Base-by-base conservation (phyloP, 2,329 filamentous ascomycete species). In the Monascus ruber region DNA sequence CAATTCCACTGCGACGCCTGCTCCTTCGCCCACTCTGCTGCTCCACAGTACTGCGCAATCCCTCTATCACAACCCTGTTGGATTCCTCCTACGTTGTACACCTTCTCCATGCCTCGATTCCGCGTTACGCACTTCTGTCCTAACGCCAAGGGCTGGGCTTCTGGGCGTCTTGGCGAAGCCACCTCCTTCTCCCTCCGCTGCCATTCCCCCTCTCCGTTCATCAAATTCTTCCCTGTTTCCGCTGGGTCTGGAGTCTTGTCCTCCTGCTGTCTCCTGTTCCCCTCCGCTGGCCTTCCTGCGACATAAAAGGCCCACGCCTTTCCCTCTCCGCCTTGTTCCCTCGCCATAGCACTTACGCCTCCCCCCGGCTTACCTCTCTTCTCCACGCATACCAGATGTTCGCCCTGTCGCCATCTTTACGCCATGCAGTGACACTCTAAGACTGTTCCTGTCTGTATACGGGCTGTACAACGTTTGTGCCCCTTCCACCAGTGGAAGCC, bases 61-160 rank as follows among this genome's bases (percentile, higher is more conserved):
- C 17, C 17, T 17, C 17, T 17, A 17, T 17, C 17, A 17, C 17
- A 17, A 17, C 17, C 17, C 17, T 17, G 17, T 17, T 17, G 17
- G 17, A 17, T 17, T 17, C 17, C 17, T 17, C 17, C 17, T 17
- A 17, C 17, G 17, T 17, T 17, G 17, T 17, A 17, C 17, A 17
- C 17, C 17, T 17, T 3, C 17, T 17, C 17, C 17, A 17, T 17
- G 17, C 17, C 17, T 17, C 17, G 17, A 17, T 17, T 17, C 17
- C 17, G 17, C 17, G 17, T 27, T 8, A 8, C 27, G 11, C 24
- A 26, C 28, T 5, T 25, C 28, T 29, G 40, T 42, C 36, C 6
- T 26, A 9, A 47, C 49, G 53, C 54, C 55, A 56, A 58, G 54
- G 47, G 42, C 53, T 56, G 47, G 54, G 55, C 53, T 49, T 46